Base-by-base conservation (phyloP, 2,329 filamentous ascomycete species). In the Microsporum ferrugineum region DNA sequence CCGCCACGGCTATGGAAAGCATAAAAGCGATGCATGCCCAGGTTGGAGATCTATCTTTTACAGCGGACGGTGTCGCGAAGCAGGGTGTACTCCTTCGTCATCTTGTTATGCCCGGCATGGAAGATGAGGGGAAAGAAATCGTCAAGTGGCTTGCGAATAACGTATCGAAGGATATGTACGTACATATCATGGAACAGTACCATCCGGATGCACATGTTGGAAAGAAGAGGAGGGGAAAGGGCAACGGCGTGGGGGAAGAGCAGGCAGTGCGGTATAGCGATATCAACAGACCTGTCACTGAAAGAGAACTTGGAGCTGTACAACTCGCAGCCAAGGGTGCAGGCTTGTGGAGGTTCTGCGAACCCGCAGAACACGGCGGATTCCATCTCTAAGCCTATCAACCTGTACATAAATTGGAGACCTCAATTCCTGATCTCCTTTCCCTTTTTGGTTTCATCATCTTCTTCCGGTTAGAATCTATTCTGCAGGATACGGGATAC, bases 151-250 rank as follows among this genome's bases (percentile, higher is more conserved):
- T 95, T 14, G 89, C 88, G 0, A 77, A 81, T 33, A 82, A 90
- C 59, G 80, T 95, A 1, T 89, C 87, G 2, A 80, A 77, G 60
- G 88, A 94, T 71, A 79, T 88, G 49, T 92, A 91, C 72, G 82
- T 94, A 63, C 87, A 95, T 70, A 86, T 95, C 65, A 94, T 94
- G 89, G 89, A 95, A 73, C 89, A 95, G 73, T 94, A 94, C 69
- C 85, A 84, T 64, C 89, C 89, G 0, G 83, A 88, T 65, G 89
- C 88, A 0, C 85, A 95, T 71, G 89, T 95, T 0, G 89, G 89
- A 2, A 92, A 90, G 75, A 76, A 78, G 60, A 83, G 76, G 77
- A 61, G 68, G 62, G 10, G 70, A 66, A 14, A 64, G 66, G 58
- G 65, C 69, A 68, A 62, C 69, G 33, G 53, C 27, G 65, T 65